Conservation (phyloP, 306 rosid genomes). For the Acmispon strigosus region DNA sequence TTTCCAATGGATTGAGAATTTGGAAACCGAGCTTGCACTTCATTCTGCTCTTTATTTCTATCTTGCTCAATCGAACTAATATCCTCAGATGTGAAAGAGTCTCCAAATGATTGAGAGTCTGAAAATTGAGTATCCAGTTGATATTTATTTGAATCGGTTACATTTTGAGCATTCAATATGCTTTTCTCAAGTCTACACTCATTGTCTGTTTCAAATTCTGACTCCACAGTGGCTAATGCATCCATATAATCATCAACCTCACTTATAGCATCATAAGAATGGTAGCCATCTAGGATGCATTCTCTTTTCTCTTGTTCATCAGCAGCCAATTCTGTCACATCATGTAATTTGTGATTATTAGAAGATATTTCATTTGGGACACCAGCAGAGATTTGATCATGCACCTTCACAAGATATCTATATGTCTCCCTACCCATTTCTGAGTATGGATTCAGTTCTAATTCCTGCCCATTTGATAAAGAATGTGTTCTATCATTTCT, state of each 20-base stretch:
- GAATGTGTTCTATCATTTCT: slow-evolving; percentile 43
- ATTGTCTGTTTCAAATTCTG: slow-evolving; percentile 77
- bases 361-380: slow-evolving; percentile 34
- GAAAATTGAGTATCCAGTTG: slow-evolving; percentile 26
- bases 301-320: slow-evolving; percentile 46
- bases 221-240: slow-evolving; percentile 83
- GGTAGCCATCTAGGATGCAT: slow-evolving; percentile 45
- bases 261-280: slow-evolving; percentile 69
- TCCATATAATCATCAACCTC: slow-evolving; percentile 92
- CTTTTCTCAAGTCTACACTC: slow-evolving; percentile 49
- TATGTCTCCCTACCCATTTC: too few species aligned
- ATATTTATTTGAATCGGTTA: slow-evolving; percentile 32
- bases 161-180: slow-evolving; percentile 33
- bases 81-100: slow-evolving; percentile 53
- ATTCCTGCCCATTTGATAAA: slow-evolving; percentile 42
- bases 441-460: background rate
- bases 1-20: slow-evolving; percentile 13
- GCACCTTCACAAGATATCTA: too few species aligned
- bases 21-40: slow-evolving; percentile 20
- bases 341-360: slow-evolving; percentile 25
- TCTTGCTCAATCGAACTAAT: slow-evolving; percentile 55
- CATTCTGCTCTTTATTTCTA: slow-evolving; percentile 32
- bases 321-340: slow-evolving; percentile 37
- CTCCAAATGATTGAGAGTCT: slow-evolving; percentile 67
- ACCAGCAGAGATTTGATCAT: slow-evolving; percentile 9